Conservation (phyloP, 306 rosid species). For the Calophaca sinica region DNA sequence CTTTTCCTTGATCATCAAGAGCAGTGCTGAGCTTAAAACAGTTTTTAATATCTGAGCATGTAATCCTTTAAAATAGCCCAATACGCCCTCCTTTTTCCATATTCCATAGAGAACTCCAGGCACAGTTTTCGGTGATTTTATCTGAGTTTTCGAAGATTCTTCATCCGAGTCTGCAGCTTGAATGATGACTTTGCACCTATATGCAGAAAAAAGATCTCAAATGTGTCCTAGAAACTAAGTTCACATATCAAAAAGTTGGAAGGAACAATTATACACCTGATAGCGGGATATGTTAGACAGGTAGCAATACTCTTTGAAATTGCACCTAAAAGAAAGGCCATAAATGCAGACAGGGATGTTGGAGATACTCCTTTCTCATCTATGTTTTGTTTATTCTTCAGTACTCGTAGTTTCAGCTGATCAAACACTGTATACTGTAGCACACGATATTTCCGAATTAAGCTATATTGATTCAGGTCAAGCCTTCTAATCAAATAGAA, state of each 20-base stretch:
- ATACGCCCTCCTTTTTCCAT: constrained; percentile 86
- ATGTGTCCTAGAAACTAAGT: constrained; percentile 37
- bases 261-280: constrained; percentile 66
- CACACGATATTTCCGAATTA: constrained; percentile 44
- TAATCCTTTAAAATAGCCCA: constrained; percentile 92
- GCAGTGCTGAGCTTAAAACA: constrained; percentile 92
- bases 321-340: constrained; percentile 88
- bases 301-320: constrained; percentile 90
- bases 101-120: constrained; percentile 63
- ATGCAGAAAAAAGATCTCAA: constrained; percentile 35
- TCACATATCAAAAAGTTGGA: constrained; percentile 40
- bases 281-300: constrained; percentile 90
- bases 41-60: constrained; percentile 98
- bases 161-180: constrained; percentile 84
- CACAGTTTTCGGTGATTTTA: constrained; percentile 64
- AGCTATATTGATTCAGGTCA: constrained; percentile 21
- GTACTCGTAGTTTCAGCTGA: constrained; percentile 80
- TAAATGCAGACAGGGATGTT: constrained; percentile 79
- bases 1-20: constrained; percentile 99
- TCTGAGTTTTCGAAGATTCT: constrained; percentile 45
- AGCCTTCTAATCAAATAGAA: constrained; percentile 17
- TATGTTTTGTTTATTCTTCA: constrained; percentile 53
- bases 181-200: constrained; percentile 98
- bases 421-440: constrained; percentile 95
- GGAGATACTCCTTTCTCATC: constrained; percentile 62